Base-by-base conservation (phyloP, 169 alveolate species). In the Pseudocohnilembus persalinus region DNA sequence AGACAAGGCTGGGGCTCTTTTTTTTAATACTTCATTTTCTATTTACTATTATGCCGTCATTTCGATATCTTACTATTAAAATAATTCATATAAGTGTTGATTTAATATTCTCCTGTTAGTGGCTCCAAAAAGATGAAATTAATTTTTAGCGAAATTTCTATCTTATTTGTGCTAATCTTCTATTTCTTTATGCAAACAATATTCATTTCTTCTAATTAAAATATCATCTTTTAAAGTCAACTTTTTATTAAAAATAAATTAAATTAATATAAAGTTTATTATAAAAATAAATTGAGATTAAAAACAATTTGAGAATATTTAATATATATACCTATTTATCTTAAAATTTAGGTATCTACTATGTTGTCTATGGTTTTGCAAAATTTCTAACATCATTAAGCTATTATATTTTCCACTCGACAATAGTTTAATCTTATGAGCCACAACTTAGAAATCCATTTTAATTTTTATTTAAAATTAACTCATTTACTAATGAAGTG, bases 1-100 rank as follows among this genome's bases (percentile, higher is more conserved):
- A 29, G 92, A 85, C 26, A 82, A 49, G 31, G 93, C 90, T 28
- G 96, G 96, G 0, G 90, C 84, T 72, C 90, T 83, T 77, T 84
- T 90, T 92, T 90, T 87, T 25, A 82, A 82, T 30, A 81, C 73
- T 27, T 88, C 90, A 20, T 49, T 49, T 49, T 49, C 68, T 49
- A 11, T 20, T 49, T 49, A 49, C 20, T 49, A 20, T 49, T 49
- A 20, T 20, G 26, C 4, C 4, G 73, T 35, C 20, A 73, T 27
- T 27, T 82, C 75, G 28, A 35, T 73, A 27, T 82, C 81, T 20
- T 73, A 82, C 20, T 64, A 30, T 28, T 74, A 80, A 73, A 82
- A 73, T 0, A 73, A 64, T 49, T 82, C 87, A 30, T 82, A 30
- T 0, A 82, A 29, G 35, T 73, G 75, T n/a, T 80, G 76, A 81